Conservation (phyloP, 2,329 filamentous ascomycete species). For the Penicillium sp. region DNA sequence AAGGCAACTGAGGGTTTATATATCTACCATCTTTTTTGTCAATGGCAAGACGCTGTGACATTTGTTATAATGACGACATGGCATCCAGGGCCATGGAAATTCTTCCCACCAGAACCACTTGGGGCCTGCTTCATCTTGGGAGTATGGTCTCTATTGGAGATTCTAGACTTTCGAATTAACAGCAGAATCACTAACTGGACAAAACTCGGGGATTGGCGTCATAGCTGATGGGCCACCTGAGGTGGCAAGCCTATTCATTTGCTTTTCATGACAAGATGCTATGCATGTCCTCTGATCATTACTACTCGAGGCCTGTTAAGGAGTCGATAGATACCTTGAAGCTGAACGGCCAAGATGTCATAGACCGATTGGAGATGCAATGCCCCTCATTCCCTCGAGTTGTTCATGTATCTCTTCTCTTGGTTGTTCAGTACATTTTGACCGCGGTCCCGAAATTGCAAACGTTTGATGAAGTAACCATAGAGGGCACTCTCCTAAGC, state of each 20-base stretch:
- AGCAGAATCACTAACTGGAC: not conserved
- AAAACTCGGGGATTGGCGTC: not conserved
- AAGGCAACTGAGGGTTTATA: slow-evolving; percentile 3
- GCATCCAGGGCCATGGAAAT: slow-evolving; percentile 10
- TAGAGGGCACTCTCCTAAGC: not conserved
- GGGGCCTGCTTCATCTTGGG: not conserved
- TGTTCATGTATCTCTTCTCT: too few species aligned
- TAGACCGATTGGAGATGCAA: not conserved
- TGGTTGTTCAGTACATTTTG: not conserved
- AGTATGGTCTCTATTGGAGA: not conserved
- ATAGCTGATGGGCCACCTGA: not conserved
- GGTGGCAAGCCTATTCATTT: slow-evolving; percentile 2
- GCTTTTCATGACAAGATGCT: not conserved
- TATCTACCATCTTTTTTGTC: not conserved
- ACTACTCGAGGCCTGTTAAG: not conserved
- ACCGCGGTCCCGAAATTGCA: not conserved
- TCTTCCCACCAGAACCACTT: slow-evolving; percentile 5
- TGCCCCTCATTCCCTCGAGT: not conserved
- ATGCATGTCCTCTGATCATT: not conserved
- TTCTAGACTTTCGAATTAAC: not conserved
- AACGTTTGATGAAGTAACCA: not conserved
- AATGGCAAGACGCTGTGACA: slow-evolving; percentile 18
- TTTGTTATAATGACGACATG: slow-evolving; percentile 24
- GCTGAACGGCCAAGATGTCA: not conserved
- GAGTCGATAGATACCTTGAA: not conserved